Evolutionary conservation across 2,329 filamentous ascomycete genomes (phyloP).

Genomic region (Juglanconis juglandina): DNA sequence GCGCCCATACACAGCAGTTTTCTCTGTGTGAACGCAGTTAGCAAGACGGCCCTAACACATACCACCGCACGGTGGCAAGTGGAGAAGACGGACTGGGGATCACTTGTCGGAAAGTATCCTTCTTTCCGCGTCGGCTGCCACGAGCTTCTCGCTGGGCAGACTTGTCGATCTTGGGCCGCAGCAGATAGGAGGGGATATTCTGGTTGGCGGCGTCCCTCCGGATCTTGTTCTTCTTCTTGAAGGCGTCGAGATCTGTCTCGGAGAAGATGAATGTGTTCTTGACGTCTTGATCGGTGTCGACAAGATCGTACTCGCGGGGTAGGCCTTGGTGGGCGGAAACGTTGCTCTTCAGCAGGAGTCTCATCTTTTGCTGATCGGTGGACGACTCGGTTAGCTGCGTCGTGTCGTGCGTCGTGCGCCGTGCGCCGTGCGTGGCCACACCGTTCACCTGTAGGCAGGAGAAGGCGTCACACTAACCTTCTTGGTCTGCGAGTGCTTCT

Average conservation of each 20-base stretch:
- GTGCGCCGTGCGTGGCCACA: too few species aligned
- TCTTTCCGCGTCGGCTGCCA: constrained; percentile 22
- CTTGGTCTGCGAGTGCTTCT: constrained; percentile 10
- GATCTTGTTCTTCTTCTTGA: constrained; percentile 55
- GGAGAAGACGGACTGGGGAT: constrained; percentile 66
- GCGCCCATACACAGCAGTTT: constrained; percentile 23
- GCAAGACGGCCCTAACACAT: too few species aligned
- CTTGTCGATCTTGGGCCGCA: constrained; percentile 45
- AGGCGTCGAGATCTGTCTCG: constrained; percentile 86
- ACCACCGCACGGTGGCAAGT: background rate
- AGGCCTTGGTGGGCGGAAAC: constrained; percentile 67
- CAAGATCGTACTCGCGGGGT: constrained; percentile 85
- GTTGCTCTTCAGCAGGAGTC: constrained; percentile 67
- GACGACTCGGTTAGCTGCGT: constrained; percentile 25
- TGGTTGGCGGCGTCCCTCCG: constrained; percentile 54
- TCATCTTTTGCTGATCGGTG: constrained; percentile 37
- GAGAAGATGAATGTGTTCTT: constrained; percentile 89
- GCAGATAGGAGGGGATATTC: constrained; percentile 56
- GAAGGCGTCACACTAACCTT: background rate
- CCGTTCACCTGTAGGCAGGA: too few species aligned
- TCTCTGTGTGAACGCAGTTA: constrained; percentile 21
- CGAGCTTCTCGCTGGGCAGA: constrained; percentile 34
- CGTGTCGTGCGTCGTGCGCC: too few species aligned
- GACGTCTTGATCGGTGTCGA: constrained; percentile 62
- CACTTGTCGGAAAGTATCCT: constrained; percentile 64